Percentiles rank a stretch among this genome's conserved stretches.
These are phyloP conservation scores for Fragilariopsis cylindrus DNA, from an alignment of 108 stramenopile species.

Conservation along the genomic window DNA sequence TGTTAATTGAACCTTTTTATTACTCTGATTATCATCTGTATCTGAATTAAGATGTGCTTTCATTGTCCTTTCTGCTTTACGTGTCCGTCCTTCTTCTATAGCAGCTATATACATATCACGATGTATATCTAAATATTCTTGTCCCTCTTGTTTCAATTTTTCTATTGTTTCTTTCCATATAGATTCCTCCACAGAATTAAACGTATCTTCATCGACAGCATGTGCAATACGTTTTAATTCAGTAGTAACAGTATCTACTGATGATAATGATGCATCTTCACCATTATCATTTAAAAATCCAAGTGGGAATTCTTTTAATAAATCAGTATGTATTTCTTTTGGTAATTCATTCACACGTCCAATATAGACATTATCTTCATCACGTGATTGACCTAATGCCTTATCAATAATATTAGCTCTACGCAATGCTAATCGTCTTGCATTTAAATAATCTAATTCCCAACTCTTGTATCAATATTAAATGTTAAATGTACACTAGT, in stretches of 20 bases:
- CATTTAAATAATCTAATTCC: slow-evolving; percentile 84
- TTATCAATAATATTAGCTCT: slow-evolving; percentile 57
- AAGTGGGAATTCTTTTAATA: slow-evolving; percentile 59
- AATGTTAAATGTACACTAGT: slow-evolving; percentile 88
- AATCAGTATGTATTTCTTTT: slow-evolving; percentile 35
- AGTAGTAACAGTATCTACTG: slow-evolving; percentile 38
- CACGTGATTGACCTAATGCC: slow-evolving; percentile 45
- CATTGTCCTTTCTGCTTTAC: slow-evolving; percentile 73
- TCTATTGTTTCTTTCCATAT: slow-evolving; percentile 65
- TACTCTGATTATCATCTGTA: slow-evolving; percentile 9
- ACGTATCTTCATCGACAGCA: slow-evolving; percentile 51
- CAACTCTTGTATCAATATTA: slow-evolving; percentile 92
- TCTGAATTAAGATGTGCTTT: slow-evolving; percentile 58
- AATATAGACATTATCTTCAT: slow-evolving; percentile 58
- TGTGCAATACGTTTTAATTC: slow-evolving; percentile 44
- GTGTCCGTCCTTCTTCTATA: slow-evolving; percentile 67
- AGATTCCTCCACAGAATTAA: slow-evolving; percentile 19
- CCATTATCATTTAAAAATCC: slow-evolving; percentile 53
- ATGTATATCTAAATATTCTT: slow-evolving; percentile 68
- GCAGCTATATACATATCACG: slow-evolving; percentile 87
- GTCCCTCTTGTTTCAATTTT: slow-evolving; percentile 58
- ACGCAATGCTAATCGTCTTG: slow-evolving; percentile 60
- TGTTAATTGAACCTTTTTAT: slow-evolving; percentile 41
- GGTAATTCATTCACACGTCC: slow-evolving; percentile 72
- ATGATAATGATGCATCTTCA: slow-evolving; percentile 12